phyloP scores from a whole-genome alignment of 164 flowering plant genomes.

The Macadamia integrifolia region DNA sequence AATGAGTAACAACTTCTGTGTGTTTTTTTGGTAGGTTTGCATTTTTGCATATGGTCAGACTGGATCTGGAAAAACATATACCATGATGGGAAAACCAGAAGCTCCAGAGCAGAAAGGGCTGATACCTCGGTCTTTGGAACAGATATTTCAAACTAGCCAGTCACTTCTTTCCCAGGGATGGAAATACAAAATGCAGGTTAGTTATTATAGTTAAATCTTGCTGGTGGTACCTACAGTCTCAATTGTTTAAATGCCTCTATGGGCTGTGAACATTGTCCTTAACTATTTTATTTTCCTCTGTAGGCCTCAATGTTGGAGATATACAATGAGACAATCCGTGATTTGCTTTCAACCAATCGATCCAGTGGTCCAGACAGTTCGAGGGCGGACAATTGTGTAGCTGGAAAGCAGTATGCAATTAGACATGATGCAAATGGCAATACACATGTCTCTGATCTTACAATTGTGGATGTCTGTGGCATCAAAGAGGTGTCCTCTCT shows the following conservation, averaged over 20 bases:
- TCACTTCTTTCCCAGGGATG: slow-evolving; percentile 75
- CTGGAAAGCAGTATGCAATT: slow-evolving; percentile 67
- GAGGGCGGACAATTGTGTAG: slow-evolving; percentile 32
- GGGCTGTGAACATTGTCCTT: too few relatives aligned
- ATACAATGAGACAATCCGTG: slow-evolving; percentile 92
- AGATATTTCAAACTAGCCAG: slow-evolving; percentile 80
- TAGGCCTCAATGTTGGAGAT: slow-evolving; percentile 97
- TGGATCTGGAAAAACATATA: slow-evolving; percentile 94
- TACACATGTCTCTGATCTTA: slow-evolving; percentile 85
- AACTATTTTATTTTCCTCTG: background rate
- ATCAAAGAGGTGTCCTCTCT: slow-evolving; percentile 77
- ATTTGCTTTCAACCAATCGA: slow-evolving; percentile 56
- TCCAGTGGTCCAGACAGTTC: slow-evolving; percentile 29
- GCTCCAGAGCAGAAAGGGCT: slow-evolving; percentile 63
- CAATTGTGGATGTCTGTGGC: slow-evolving; percentile 80
- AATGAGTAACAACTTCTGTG: background rate
- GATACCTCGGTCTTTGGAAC: slow-evolving; percentile 90
- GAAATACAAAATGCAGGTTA: slow-evolving; percentile 96
- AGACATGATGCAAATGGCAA: slow-evolving; percentile 90
- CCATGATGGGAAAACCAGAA: slow-evolving; percentile 97
- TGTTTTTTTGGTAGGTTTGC: slow-evolving; percentile 67
- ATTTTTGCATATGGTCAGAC: slow-evolving; percentile 99
- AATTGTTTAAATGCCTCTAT: background rate
- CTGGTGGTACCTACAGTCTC: background rate
- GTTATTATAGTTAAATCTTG: background rate